Percentiles rank a stretch among this genome's conserved stretches.
Evolutionary conservation across 345 rosid genomes (phyloP).

Genomic region (Arabis hirsuta): DNA sequence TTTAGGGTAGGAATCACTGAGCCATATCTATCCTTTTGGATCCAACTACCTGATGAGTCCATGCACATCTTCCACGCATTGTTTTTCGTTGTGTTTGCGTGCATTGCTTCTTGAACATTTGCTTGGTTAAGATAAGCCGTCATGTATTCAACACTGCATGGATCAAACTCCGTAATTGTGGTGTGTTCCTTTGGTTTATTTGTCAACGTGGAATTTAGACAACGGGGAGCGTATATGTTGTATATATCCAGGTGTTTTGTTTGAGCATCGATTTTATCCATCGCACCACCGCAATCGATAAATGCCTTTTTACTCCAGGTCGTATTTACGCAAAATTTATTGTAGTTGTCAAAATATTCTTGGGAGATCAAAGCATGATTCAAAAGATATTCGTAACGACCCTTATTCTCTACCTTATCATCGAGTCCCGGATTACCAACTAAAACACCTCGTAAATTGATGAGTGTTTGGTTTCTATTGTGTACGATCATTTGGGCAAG

Average conservation of each 20-base stretch:
- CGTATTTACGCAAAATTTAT: conserved; percentile 25
- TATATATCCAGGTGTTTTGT: conserved; percentile 53
- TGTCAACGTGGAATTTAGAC: conserved; percentile 43
- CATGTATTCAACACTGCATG: conserved; percentile 56
- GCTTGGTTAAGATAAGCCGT: conserved; percentile 58
- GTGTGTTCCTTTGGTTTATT: conserved; percentile 52
- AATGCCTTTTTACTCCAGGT: background rate
- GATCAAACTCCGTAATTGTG: conserved; percentile 57
- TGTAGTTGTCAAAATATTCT: conserved; percentile 33
- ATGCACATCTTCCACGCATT: conserved; percentile 74
- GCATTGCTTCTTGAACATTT: conserved; percentile 68
- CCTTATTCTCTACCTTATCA: conserved; percentile 26
- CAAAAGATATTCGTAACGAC: conserved; percentile 43
- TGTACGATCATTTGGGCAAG: conserved; percentile 66
- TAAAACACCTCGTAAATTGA: conserved; percentile 66
- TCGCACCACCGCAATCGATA: background rate
- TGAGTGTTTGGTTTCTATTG: conserved; percentile 54
- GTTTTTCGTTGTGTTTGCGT: conserved; percentile 61
- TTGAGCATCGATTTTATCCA: background rate
- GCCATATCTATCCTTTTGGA: conserved; percentile 38
- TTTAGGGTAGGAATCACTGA: conserved; percentile 65
- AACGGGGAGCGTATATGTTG: conserved; percentile 70
- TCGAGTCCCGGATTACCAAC: conserved; percentile 24
- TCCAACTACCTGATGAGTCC: conserved; percentile 51
- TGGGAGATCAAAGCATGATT: conserved; percentile 71